Evolutionary conservation across 1,284 basidiomycete genomes (phyloP).

Genomic region (Malassezia equina): DNA sequence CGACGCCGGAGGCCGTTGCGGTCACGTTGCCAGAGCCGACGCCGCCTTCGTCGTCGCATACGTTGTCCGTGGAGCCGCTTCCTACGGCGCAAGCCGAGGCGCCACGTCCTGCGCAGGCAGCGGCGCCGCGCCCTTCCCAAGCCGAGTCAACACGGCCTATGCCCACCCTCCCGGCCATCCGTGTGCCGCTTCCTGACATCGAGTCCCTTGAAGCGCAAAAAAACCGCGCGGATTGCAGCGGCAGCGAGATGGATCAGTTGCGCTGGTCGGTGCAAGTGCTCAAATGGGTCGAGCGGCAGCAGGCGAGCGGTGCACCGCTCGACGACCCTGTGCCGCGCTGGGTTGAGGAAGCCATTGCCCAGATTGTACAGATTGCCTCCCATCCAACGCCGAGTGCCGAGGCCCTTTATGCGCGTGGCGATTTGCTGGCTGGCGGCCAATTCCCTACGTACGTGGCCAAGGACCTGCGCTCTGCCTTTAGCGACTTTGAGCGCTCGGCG

Average conservation of each 20-base stretch:
- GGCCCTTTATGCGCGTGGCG: conserved; percentile 64
- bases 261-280: conserved; percentile 70
- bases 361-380: conserved; percentile 28
- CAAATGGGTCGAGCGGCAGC: conserved; percentile 58
- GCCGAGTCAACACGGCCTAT: too few relatives aligned
- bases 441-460: conserved; percentile 51
- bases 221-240: conserved; percentile 21
- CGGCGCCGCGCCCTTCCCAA: not conserved
- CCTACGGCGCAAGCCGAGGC: too few relatives aligned
- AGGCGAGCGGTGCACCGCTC: conserved; percentile 49
- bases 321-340: conserved; percentile 59
- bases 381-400: conserved; percentile 55
- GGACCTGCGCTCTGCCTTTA: conserved; percentile 70
- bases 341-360: conserved; percentile 55
- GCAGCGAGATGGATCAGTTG: conserved; percentile 58
- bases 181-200: conserved; percentile 35
- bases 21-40: not conserved
- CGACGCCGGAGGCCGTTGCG: not conserved
- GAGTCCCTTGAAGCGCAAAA: conserved; percentile 23
- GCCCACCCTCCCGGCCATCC: conserved; percentile 16
- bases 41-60: too few relatives aligned
- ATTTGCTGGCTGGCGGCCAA: conserved; percentile 59
- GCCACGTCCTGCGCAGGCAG: not conserved
- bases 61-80: too few relatives aligned
- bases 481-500: conserved; percentile 58